phyloP scores from a whole-genome alignment of 805 yeast genomes.

The Candida germanica region DNA sequence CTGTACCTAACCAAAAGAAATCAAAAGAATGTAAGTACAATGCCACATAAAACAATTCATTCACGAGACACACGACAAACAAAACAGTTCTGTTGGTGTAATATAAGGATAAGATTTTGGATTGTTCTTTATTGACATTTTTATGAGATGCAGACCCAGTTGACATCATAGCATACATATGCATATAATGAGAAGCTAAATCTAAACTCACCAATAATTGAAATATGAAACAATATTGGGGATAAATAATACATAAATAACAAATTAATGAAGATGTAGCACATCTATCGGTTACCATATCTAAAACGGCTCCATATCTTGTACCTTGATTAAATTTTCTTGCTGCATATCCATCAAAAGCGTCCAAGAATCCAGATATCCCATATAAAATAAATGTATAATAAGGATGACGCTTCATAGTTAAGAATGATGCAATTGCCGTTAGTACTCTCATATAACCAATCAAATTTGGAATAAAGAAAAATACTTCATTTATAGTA shows the following conservation, averaged over 20 bases:
- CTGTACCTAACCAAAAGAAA: slow-evolving; percentile 57
- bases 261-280: slow-evolving; percentile 93
- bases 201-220: slow-evolving; percentile 83
- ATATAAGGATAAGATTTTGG: slow-evolving; percentile 75
- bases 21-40: slow-evolving; percentile 73
- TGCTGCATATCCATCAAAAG: slow-evolving; percentile 95
- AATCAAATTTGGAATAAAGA: slow-evolving; percentile 86
- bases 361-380: slow-evolving; percentile 88
- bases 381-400: slow-evolving; percentile 76
- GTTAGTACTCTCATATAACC: slow-evolving; percentile 85
- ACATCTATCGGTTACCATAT: slow-evolving; percentile 98
- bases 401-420: slow-evolving; percentile 83
- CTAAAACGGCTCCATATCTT: slow-evolving; percentile 91
- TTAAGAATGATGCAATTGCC: slow-evolving; percentile 72
- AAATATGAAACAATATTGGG: slow-evolving; percentile 64
- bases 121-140: slow-evolving; percentile 66
- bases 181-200: slow-evolving; percentile 94
- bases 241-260: slow-evolving; percentile 77
- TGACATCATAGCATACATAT: slow-evolving; percentile 91
- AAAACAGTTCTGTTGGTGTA: slow-evolving; percentile 82
- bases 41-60: slow-evolving; percentile 90
- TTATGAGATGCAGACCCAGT: slow-evolving; percentile 83
- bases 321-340: slow-evolving; percentile 86
- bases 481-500: slow-evolving; percentile 56
- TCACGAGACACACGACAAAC: slow-evolving; percentile 86